These are phyloP conservation scores for Boletus mariae DNA, from an alignment of 1,284 basidiomycete species.

Conservation along the genomic window DNA sequence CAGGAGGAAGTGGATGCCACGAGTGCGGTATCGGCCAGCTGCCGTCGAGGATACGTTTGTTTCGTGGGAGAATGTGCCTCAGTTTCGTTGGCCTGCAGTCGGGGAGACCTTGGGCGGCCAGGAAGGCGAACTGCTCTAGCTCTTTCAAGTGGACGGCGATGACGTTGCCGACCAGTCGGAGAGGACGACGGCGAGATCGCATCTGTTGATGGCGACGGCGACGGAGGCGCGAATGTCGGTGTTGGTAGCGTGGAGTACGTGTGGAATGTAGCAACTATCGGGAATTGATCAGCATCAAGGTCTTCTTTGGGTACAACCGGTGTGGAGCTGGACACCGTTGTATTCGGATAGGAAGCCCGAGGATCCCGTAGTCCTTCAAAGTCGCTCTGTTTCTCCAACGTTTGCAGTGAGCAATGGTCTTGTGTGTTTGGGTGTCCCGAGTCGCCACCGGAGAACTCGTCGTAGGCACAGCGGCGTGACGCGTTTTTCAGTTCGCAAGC, in stretches of 20 bases:
- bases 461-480: neutral
- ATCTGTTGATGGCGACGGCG: slow-evolving; percentile 29
- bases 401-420: neutral
- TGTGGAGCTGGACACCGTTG: slow-evolving; percentile 2
- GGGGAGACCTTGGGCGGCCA: slow-evolving; percentile 25
- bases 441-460: slow-evolving; percentile 1
- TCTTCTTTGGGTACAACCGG: slow-evolving; percentile 14
- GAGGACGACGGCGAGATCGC: slow-evolving; percentile 22
- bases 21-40: slow-evolving; percentile 8
- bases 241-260: slow-evolving; percentile 30
- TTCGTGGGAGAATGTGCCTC: slow-evolving; percentile 14
- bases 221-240: slow-evolving; percentile 30
- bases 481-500: neutral
- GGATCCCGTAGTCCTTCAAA: slow-evolving; percentile 13
- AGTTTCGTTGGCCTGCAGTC: slow-evolving; percentile 17
- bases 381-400: neutral
- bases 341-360: slow-evolving; percentile 10
- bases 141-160: slow-evolving; percentile 33
- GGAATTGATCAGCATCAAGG: slow-evolving; percentile 13
- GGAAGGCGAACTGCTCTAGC: slow-evolving; percentile 29
- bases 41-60: slow-evolving; percentile 8
- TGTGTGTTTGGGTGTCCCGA: neutral
- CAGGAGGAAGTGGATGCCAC: slow-evolving; percentile 3
- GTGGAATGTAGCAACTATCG: slow-evolving; percentile 18
- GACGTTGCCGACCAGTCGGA: slow-evolving; percentile 15